Percentiles rank a stretch among this genome's conserved stretches.
These are phyloP conservation scores for Diaporthe citriasiana DNA, from an alignment of 2,329 filamentous ascomycete species.

Conservation along the genomic window DNA sequence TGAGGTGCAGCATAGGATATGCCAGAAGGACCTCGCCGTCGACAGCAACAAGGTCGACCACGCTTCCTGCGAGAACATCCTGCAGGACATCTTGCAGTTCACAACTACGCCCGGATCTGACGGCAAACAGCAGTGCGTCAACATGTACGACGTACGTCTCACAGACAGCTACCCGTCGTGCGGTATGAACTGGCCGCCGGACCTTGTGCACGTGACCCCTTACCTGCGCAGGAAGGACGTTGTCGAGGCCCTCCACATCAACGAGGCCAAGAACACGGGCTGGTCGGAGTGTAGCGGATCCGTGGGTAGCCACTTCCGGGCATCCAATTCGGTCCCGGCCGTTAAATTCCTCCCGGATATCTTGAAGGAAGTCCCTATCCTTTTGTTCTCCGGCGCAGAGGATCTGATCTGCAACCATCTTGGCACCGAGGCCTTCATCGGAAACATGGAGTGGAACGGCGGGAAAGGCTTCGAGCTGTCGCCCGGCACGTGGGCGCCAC, in stretches of 20 bases:
- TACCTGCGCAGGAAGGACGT: slow-evolving; percentile 91
- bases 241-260: slow-evolving; percentile 83
- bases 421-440: slow-evolving; percentile 91
- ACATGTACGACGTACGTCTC: slow-evolving; percentile 97
- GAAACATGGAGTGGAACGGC: slow-evolving; percentile 91
- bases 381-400: slow-evolving; percentile 93
- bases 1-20: slow-evolving; percentile 78
- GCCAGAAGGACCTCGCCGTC: slow-evolving; percentile 71
- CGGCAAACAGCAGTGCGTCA: slow-evolving; percentile 76
- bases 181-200: slow-evolving; percentile 98
- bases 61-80: slow-evolving; percentile 79
- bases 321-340: slow-evolving; percentile 79
- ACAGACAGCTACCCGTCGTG: slow-evolving; percentile 85
- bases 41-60: slow-evolving; percentile 75
- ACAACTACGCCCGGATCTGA: slow-evolving; percentile 68
- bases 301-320: slow-evolving; percentile 80
- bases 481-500: slow-evolving; percentile 91
- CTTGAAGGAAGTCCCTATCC: slow-evolving; percentile 80
- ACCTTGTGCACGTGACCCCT: slow-evolving; percentile 81
- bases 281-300: slow-evolving; percentile 92
- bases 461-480: slow-evolving; percentile 91
- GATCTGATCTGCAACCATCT: slow-evolving; percentile 98
- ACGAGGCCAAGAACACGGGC: slow-evolving; percentile 83
- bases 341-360: slow-evolving; percentile 82
- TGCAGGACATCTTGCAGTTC: slow-evolving; percentile 78